Conservation (phyloP, 169 alveolate genomes). For the Miamiensis avidus region DNA sequence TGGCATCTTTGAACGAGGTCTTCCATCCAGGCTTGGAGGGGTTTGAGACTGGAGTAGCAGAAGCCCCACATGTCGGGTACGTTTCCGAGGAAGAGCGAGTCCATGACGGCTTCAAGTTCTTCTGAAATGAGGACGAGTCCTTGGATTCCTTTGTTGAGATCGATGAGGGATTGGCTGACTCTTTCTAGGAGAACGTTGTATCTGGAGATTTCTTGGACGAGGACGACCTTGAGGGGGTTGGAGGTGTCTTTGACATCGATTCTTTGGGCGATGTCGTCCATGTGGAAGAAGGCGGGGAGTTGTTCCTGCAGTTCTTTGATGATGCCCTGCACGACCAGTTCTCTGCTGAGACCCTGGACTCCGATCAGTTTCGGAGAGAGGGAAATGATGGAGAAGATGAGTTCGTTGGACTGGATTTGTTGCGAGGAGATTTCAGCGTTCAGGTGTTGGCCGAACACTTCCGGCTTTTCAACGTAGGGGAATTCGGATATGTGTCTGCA, state of each 20-base stretch:
- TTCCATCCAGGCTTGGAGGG: conserved; percentile 90
- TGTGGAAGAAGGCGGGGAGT: conserved; percentile 85
- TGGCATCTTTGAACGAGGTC: conserved; percentile 87
- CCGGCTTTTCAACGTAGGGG: conserved; percentile 89
- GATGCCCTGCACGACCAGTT: conserved; percentile 67
- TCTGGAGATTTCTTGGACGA: conserved; percentile 91
- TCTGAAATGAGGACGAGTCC: conserved; percentile 92
- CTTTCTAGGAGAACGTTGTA: conserved; percentile 83
- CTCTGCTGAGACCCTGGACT: conserved; percentile 77
- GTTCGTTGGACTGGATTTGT: conserved; percentile 68
- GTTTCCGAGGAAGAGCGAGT: conserved; percentile 78
- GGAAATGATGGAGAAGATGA: conserved; percentile 81
- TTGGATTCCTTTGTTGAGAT: conserved; percentile 85
- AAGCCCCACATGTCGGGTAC: conserved; percentile 90
- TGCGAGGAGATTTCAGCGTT: conserved; percentile 93
- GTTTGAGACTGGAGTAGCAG: conserved; percentile 90
- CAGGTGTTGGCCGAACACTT: conserved; percentile 93
- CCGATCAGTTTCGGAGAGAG: conserved; percentile 81
- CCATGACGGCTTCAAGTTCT: conserved; percentile 88
- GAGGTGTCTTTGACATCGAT: conserved; percentile 74
- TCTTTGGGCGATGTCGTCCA: conserved; percentile 79
- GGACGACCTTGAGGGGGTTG: conserved; percentile 89
- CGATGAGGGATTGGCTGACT: conserved; percentile 76
- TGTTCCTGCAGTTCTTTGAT: conserved; percentile 76
- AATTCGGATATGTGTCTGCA: conserved; percentile 50